Base-by-base conservation (phyloP, 2,329 filamentous ascomycete genomes). In the Trichoderma sp. region DNA sequence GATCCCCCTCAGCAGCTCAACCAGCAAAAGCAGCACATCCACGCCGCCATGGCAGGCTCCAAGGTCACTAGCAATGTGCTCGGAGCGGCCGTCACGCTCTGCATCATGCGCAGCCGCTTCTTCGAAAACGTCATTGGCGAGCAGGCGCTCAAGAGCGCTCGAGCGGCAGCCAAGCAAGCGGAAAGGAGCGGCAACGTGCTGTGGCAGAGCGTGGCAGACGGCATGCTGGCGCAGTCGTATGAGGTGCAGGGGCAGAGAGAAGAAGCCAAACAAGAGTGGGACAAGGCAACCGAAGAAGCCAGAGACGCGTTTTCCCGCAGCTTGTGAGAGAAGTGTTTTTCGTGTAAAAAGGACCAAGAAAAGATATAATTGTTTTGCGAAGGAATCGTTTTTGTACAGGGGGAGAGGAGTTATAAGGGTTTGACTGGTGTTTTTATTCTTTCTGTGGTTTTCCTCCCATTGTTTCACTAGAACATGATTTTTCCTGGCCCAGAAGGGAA, bases 61-160 rank as follows among this genome's bases (percentile, higher is more conserved):
- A 92, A 93, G 78, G 86, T 87, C 8, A 91, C 93, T 9, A 88
- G 88, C 73, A 98, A 98, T 82, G 91, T 91, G 35, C 93, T 97
- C 78, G 93, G 95, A 72, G 89, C 95, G n/a, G 92, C 92, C 65
- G 93, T 98, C 78, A 92, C 93, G 6, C 90, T 98, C 76, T 95
- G 92, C 79, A 92, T 97, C 78, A 97, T 98, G 93, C 93, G 93
- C 71, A 91, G 90, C 80, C 90, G 92, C 69, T 93, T 98, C 80
- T 98, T 95, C 83, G 92, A 93, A 63, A 93, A 93, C 76, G 93
- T 95, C 16, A 91, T 97, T 4, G 95, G 95, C 67, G 93, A 93
- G 75, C 93, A 95, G 82, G 93, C 93, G 0, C 88, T 94, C 76
- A 95, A 95, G 84, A 94, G 93, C 80, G 92, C 93, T 5, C 89